Percentiles rank a stretch among this genome's conserved stretches.
Conservation (phyloP, 169 alveolate species). For the Plasmodium inui region DNA sequence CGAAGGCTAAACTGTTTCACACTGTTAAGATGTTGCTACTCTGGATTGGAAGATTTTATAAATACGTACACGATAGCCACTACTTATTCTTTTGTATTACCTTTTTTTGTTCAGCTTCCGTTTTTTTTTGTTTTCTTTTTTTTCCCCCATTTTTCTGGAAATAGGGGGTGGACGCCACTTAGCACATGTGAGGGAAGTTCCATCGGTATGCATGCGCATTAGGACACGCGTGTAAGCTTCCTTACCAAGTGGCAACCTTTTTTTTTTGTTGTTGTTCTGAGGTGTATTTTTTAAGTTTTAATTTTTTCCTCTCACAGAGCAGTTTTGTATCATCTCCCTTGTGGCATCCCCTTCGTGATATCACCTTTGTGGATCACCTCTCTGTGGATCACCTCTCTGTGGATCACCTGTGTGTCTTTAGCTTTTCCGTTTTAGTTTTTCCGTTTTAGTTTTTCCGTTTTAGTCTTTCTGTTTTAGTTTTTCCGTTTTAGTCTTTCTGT, state of each 20-base stretch:
- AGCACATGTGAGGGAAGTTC: not conserved
- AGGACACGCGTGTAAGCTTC: not conserved
- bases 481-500: not conserved
- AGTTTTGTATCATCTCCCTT: not conserved
- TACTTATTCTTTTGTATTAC: not conserved
- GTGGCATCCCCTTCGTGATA: too few species aligned
- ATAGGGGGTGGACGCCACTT: not conserved
- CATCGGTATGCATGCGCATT: not conserved
- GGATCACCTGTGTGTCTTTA: not conserved
- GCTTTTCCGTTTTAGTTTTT: not conserved
- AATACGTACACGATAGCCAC: not conserved
- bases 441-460: too few species aligned
- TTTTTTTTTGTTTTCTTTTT: not conserved
- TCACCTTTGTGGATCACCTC: not conserved
- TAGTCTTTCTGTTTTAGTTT: too few species aligned
- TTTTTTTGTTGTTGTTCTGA: not conserved
- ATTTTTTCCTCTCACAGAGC: not conserved
- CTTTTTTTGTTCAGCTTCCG: not conserved
- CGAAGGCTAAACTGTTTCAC: not conserved
- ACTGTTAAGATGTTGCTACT: not conserved
- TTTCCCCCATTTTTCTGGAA: not conserved
- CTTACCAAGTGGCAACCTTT: not conserved
- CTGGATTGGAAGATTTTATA: not conserved
- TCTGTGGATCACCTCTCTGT: not conserved
- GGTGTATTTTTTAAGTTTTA: constrained; percentile 1